Base-by-base conservation (phyloP, 177 flowering plant genomes). In the Tripterygium wilfordii region DNA sequence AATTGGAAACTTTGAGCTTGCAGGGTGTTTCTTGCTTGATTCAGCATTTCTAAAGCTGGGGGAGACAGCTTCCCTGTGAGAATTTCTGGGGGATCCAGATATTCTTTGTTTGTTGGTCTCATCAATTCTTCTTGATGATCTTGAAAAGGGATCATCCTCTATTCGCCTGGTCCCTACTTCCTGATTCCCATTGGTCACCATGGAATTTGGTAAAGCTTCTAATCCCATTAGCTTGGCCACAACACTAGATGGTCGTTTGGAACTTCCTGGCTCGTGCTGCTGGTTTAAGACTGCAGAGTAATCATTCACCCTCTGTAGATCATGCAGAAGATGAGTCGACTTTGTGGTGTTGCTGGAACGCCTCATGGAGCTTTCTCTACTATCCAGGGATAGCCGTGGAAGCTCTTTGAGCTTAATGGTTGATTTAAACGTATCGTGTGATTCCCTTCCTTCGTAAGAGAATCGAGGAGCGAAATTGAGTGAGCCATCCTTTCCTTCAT, bases 151-250 rank as follows among this genome's bases (percentile, higher is more conserved):
- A 48, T 70, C 51, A 28, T 2, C 26, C 50, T 68, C 55, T 13
- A 23, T 17, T 20, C 46, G 51, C 28, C 43, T 42, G 18, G 48
- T 48, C 49, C n/a, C n/a, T n/a, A n/a, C n/a, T n/a, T n/a, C n/a
- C n/a, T 49, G 57, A 27, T 30, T 53, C 30, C 63, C 69, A 25
- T 45, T 47, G 23, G 35, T 37, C 10, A 60, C 22, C 10, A 17
- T 40, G 16, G 68, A 24, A 45, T 64, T 78, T 29, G 95, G 76
- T 45, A 76, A 47, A 30, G 65, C 58, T 28, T 89, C 96, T 57
- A 92, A 39, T 5, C 90, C 90, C 90, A 83, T 83, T 57, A 83
- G 56, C 72, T 77, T 80, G 25, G 80, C 86, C 10, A 83, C 76
- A 46, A 80, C 59, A 42, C 60, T 60, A 5, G 85, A 61, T 14